Evolutionary conservation across 192 early-diverging fungal species (phyloP).

Genomic region (Entomortierella chlamydospora): DNA sequence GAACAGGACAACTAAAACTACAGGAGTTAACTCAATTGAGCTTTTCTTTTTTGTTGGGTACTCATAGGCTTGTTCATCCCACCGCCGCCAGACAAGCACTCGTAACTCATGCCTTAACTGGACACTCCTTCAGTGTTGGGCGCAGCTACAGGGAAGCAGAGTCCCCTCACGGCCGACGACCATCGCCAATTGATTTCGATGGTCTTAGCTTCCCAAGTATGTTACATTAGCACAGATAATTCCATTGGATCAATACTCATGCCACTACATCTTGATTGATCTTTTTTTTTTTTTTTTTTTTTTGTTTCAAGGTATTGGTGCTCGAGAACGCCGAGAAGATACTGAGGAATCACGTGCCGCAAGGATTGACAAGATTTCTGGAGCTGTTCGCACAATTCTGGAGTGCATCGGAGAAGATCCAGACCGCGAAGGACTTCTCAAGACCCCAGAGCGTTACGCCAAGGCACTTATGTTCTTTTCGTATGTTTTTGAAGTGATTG

Average conservation of each 20-base stretch:
- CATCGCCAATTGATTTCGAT: constrained; percentile 72
- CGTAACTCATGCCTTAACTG: constrained; percentile 39
- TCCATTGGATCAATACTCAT: too few relatives aligned
- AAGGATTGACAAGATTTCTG: constrained; percentile 83
- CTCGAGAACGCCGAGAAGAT: constrained; percentile 84
- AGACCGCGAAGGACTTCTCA: constrained; percentile 91
- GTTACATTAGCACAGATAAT: too few relatives aligned
- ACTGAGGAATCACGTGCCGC: constrained; percentile 75
- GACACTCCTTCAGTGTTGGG: constrained; percentile 21
- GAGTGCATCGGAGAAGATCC: constrained; percentile 96
- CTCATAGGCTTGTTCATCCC: constrained; percentile 31
- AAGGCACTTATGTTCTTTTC: constrained; percentile 99
- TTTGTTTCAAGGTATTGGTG: constrained; percentile 75
- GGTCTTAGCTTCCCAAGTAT: constrained; percentile 90
- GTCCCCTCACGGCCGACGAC: constrained; percentile 23
- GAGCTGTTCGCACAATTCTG: constrained; percentile 89
- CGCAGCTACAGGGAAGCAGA: constrained; percentile 39
- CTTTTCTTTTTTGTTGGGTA: background rate
- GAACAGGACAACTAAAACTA: background rate
- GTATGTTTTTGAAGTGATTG: constrained; percentile 94
- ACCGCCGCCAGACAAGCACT: constrained; percentile 11
- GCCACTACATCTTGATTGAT: too few relatives aligned
- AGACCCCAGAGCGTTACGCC: constrained; percentile 97
- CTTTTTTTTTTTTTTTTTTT: too few relatives aligned
- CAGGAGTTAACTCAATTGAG: too few relatives aligned